Base-by-base conservation (phyloP, 202 grass and related monocot species). In the Schoenoplectus triqueter region DNA sequence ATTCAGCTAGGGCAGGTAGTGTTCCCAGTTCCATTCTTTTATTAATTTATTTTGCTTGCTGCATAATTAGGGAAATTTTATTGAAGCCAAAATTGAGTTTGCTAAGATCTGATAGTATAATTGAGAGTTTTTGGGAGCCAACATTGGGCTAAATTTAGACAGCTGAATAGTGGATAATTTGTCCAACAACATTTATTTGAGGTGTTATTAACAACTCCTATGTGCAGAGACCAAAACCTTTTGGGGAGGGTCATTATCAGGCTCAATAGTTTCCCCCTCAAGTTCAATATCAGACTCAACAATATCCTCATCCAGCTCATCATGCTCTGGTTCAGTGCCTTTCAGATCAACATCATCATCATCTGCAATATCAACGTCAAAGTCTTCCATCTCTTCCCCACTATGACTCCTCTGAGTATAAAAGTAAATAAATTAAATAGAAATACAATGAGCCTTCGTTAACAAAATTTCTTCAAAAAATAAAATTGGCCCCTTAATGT, bases 221-320 rank as follows among this genome's bases (percentile, higher is more conserved):
- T 64, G 40, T 64, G 8, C 2, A 64, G 14, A 64, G n/a, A 79
- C 9, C 2, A 64, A 64, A 86, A 31, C 94, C 90, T 97, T 97
- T 81, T 97, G 94, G 13, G 90, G 90, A 75, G 89, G 73, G 21
- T 97, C 90, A 87, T 92, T 84, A 82, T 94, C 90, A 86, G 92
- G 83, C 83, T 91, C 82, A 15, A 97, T 89, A 90, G 87, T 86
- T 78, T 97, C 94, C 17, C 86, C 94, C 72, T 97, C 92, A 19
- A 97, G 84, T 68, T 97, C 94, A 65, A 97, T 80, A 80, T 94
- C 94, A 73, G 92, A 97, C 57, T 94, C 94, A 69, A 91, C 82
- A 74, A 94, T 92, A n/a, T 97, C 94, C 76, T 97, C 87, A 85
- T 94, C 94, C 18, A 90, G 89, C 42, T 97, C 92, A 41, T 97